These are phyloP conservation scores for Tolypocladium ophioglossoides DNA, from an alignment of 2,329 filamentous ascomycete genomes.

Conservation along the genomic window DNA sequence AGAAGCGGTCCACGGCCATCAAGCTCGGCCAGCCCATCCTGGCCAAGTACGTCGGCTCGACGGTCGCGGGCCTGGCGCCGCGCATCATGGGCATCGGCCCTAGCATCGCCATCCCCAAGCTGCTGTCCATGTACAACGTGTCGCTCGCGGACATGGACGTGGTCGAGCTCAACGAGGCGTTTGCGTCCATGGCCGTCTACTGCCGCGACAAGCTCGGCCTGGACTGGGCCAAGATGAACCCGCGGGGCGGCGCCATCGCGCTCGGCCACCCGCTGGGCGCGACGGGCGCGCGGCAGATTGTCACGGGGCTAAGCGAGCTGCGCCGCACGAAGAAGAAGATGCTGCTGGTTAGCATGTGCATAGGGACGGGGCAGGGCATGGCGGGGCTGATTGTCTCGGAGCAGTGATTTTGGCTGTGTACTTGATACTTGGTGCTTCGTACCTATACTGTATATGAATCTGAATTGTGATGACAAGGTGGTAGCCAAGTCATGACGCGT, in stretches of 20 bases:
- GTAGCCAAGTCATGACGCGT: neutral
- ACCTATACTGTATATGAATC: neutral
- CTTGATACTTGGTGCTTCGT: neutral
- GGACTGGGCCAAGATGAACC: conserved; percentile 69
- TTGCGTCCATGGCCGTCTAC: conserved; percentile 96
- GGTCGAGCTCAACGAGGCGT: conserved; percentile 93
- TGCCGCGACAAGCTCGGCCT: conserved; percentile 65
- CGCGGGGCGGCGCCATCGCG: conserved; percentile 71
- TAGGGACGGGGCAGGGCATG: conserved; percentile 60
- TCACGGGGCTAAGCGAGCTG: conserved; percentile 80
- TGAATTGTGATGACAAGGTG: no score
- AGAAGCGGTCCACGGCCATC: conserved; percentile 86
- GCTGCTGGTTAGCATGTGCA: conserved; percentile 84
- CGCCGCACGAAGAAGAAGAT: conserved; percentile 82
- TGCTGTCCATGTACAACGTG: conserved; percentile 70
- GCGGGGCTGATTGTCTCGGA: conserved; percentile 57
- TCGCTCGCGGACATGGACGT: conserved; percentile 76
- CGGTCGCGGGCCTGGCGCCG: conserved; percentile 79
- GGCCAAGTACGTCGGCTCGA: conserved; percentile 89
- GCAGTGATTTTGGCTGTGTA: conserved; percentile 5
- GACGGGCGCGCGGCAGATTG: conserved; percentile 72
- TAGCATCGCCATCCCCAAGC: conserved; percentile 65
- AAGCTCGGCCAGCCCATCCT: conserved; percentile 84
- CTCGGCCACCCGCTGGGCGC: conserved; percentile 74
- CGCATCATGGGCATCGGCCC: conserved; percentile 95